Evolutionary conservation across 1,284 basidiomycete genomes (phyloP).

Genomic region (Cerrena zonata): DNA sequence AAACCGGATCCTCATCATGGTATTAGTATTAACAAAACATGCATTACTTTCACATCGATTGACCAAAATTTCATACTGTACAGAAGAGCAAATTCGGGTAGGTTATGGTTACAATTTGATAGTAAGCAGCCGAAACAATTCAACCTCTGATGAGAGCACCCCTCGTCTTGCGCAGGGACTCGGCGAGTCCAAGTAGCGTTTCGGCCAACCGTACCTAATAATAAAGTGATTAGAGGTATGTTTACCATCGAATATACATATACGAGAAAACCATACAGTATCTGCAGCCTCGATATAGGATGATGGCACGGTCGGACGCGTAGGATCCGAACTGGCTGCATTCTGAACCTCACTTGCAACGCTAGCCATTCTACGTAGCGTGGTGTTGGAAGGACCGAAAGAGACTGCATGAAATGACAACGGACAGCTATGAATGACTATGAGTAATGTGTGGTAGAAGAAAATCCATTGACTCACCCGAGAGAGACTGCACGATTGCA

Average conservation of each 20-base stretch:
- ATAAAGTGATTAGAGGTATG: no score
- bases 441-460: conserved; percentile 1
- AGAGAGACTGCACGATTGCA: conserved; percentile 40
- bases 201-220: conserved; percentile 51
- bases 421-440: conserved; percentile 42
- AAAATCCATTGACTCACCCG: conserved; percentile 42
- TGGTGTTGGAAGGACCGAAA: conserved; percentile 39
- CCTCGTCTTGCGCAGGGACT: conserved; percentile 52
- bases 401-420: conserved; percentile 57
- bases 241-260: no score
- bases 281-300: conserved; percentile 50
- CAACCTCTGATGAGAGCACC: conserved; percentile 39
- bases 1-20: no score
- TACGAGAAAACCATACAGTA: conserved; percentile 45
- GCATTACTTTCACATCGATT: no score
- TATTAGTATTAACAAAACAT: no score
- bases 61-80: no score
- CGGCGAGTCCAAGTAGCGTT: conserved; percentile 59
- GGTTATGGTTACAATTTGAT: no score
- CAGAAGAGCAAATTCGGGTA: no score
- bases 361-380: conserved; percentile 47
- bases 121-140: no score
- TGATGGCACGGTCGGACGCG: conserved; percentile 38
- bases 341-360: conserved; percentile 48
- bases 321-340: conserved; percentile 40